Conservation (phyloP, 1,284 basidiomycete genomes). For the Rhodofomes roseus region DNA sequence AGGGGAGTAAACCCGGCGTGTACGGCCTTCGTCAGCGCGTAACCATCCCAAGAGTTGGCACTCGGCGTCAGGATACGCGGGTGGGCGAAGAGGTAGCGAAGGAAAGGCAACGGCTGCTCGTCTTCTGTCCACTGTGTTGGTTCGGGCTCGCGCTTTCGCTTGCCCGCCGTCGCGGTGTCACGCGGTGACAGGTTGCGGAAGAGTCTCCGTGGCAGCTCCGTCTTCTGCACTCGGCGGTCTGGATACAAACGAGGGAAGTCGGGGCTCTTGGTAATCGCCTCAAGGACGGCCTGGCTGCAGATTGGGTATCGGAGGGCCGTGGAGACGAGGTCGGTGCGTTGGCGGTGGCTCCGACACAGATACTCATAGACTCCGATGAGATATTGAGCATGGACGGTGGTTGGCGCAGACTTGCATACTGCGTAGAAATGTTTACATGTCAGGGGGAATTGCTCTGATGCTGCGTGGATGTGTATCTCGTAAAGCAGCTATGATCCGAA, state of each 20-base stretch:
- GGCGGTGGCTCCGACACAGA: constrained; percentile 5
- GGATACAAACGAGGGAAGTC: constrained; percentile 7
- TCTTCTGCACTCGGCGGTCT: constrained; percentile 10
- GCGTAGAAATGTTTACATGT: constrained; percentile 47
- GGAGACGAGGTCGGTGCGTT: constrained; percentile 36
- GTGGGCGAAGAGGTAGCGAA: constrained; percentile 49
- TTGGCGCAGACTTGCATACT: constrained; percentile 49
- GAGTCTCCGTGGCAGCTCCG: constrained; percentile 57
- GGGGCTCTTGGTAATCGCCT: constrained; percentile 38
- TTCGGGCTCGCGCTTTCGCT: neutral
- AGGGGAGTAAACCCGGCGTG: constrained; percentile 60
- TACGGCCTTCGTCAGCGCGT: constrained; percentile 75
- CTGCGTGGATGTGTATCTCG: constrained; percentile 65
- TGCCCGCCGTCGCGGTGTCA: neutral
- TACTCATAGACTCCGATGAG: constrained; percentile 38
- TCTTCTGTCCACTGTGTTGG: constrained; percentile 31
- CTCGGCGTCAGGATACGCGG: constrained; percentile 40
- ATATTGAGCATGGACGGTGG: constrained; percentile 57
- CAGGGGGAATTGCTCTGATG: constrained; percentile 56
- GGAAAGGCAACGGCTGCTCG: constrained; percentile 59
- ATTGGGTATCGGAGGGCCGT: constrained; percentile 61
- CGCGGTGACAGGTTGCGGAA: constrained; percentile 48
- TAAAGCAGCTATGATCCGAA: constrained; percentile 55
- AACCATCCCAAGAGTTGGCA: constrained; percentile 67
- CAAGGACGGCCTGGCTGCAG: constrained; percentile 55